Conservation (phyloP, 805 yeast species). For the Ogataea saltuana region DNA sequence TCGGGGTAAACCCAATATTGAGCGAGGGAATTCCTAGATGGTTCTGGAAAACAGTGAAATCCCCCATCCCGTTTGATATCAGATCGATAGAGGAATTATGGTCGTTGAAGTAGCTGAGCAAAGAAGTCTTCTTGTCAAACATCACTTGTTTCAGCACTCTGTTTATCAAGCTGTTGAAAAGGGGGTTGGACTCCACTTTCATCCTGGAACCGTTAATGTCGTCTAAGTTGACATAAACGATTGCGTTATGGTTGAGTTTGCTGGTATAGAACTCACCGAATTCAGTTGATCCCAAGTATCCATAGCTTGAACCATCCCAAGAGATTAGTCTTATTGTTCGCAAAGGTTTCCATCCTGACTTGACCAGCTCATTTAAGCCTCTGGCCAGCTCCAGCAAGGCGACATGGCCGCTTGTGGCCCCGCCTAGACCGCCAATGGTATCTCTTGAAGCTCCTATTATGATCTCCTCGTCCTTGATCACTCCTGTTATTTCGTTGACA, state of each 20-base stretch:
- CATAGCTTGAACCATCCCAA: constrained; percentile 51
- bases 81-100: constrained; percentile 39
- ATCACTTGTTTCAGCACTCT: constrained; percentile 49
- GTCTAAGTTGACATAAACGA: constrained; percentile 54
- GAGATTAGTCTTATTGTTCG: constrained; percentile 41
- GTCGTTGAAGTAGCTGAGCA: constrained; percentile 50
- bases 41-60: constrained; percentile 60
- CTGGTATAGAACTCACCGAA: constrained; percentile 50
- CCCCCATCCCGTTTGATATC: constrained; percentile 52
- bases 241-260: constrained; percentile 42
- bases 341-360: constrained; percentile 47
- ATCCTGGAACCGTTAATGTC: constrained; percentile 56
- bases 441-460: constrained; percentile 60
- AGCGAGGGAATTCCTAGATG: constrained; percentile 68
- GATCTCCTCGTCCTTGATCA: constrained; percentile 51
- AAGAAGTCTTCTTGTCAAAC: constrained; percentile 40
- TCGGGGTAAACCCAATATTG: constrained; percentile 44
- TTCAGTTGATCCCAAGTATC: constrained; percentile 57
- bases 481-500: constrained; percentile 56
- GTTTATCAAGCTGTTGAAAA: constrained; percentile 46
- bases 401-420: constrained; percentile 51
- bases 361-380: constrained; percentile 45
- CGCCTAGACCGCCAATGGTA: constrained; percentile 51
- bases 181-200: constrained; percentile 54
- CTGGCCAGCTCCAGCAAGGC: constrained; percentile 53